Conservation (phyloP, 1,284 basidiomycete genomes). For the Neonothopanus nambi region DNA sequence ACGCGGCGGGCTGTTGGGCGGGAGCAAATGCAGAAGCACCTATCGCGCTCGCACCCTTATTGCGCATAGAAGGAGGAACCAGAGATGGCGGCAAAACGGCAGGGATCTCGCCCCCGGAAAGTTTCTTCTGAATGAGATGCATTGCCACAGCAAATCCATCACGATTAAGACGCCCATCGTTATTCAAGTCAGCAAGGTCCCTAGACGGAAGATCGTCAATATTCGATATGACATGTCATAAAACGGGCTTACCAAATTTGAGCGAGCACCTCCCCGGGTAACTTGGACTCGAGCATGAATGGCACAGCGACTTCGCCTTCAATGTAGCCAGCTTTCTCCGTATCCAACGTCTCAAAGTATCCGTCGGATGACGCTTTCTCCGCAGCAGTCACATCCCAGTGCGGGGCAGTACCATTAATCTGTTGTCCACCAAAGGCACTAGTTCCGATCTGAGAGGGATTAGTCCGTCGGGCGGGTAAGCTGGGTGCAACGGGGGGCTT, state of each 20-base stretch:
- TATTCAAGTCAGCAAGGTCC: constrained; percentile 93
- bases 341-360: constrained; percentile 86
- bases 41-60: constrained; percentile 34
- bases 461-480: constrained; percentile 39
- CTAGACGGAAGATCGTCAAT: constrained; percentile 39
- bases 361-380: constrained; percentile 84
- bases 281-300: constrained; percentile 92
- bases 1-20: constrained; percentile 30
- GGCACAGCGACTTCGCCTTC: constrained; percentile 95
- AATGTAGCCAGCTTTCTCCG: constrained; percentile 76
- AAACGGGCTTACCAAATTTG: constrained; percentile 77
- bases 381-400: constrained; percentile 84
- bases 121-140: constrained; percentile 89
- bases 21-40: constrained; percentile 33
- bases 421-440: constrained; percentile 27
- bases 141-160: constrained; percentile 98
- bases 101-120: constrained; percentile 86
- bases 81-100: constrained; percentile 69
- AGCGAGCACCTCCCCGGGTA: constrained; percentile 84
- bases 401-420: constrained; percentile 24
- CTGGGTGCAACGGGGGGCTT: constrained; percentile 27
- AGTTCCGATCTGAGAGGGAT: constrained; percentile 33
- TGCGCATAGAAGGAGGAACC: constrained; percentile 80
- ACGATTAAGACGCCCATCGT: constrained; percentile 84
- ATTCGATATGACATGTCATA: constrained; percentile 3